Base-by-base conservation (phyloP, 768 basidiomycete genomes). In the Cubamyces lactineus region DNA sequence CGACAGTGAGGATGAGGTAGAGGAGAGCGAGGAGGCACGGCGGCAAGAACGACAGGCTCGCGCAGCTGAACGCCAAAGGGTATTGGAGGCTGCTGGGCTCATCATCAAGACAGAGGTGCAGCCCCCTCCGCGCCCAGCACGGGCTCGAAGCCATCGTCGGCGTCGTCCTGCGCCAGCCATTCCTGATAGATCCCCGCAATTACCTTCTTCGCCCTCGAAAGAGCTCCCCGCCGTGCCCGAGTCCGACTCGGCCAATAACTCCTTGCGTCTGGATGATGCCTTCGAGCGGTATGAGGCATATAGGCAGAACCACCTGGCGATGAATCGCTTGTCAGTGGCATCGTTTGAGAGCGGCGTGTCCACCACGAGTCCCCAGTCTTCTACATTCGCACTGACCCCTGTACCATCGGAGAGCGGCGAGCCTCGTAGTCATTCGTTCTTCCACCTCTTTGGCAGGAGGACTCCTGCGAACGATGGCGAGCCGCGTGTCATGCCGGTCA, bases 261-360 rank as follows among this genome's bases (percentile, higher is more conserved):
- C 66, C 8, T 57, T 73, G 16, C 72, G 70, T 13, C 76, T 91
- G 40, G 89, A 94, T 67, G 94, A 96, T 72, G 95, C 95, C 0
- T 96, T 89, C 72, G 91, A 92, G 59, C 82, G 93, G 40, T 97
- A 96, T 70, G 92, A 96, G 71, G 79, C 86, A n/a, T 95, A 88
- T 75, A 85, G 85, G 70, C 84, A 85, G 69, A 76, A 74, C 46
- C 80, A 82, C 54, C 63, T 70, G 21, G 79, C 76, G 57, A 67
- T 74, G 49, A 84, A 84, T 62, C 77, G 89, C 53, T 73, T 87
- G 62, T 89, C 91, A 9, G 76, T 84, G n/a, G 80, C 87, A 3
- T 91, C 89, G 13, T 69, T 83, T 7, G 84, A 86, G 34, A 79
- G 69, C 54, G 54, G 51, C 19, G n/a, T 61, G 16, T 57, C 80